Evolutionary conservation across 2,329 filamentous ascomycete species (phyloP).

Genomic region (Xylaria sp.): DNA sequence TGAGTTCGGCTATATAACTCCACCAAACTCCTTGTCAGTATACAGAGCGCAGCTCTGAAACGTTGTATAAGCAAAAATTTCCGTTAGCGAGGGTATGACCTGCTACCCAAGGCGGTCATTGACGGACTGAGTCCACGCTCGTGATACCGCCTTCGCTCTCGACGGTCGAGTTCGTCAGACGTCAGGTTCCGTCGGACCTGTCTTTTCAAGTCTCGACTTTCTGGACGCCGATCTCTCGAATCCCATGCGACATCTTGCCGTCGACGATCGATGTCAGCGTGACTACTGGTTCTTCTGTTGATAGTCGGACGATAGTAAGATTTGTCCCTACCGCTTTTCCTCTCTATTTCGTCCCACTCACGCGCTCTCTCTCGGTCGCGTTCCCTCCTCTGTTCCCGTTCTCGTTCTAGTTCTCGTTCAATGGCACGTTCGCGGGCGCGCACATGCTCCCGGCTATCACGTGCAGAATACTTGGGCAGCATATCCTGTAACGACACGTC

Average conservation of each 20-base stretch:
- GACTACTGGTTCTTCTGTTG: conserved; percentile 30
- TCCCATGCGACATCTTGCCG: conserved; percentile 27
- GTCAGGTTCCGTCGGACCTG: conserved; percentile 31
- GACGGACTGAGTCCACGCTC: conserved; percentile 21
- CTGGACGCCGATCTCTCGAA: conserved; percentile 23
- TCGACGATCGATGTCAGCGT: conserved; percentile 28
- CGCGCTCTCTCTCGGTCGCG: conserved; percentile 23
- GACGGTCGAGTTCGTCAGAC: conserved; percentile 28
- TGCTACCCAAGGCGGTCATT: conserved; percentile 26
- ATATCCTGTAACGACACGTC: conserved; percentile 28
- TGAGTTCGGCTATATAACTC: conserved; percentile 4
- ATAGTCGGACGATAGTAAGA: conserved; percentile 26
- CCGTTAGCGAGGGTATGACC: conserved; percentile 26
- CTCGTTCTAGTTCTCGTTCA: conserved; percentile 15
- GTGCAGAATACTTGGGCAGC: conserved; percentile 20
- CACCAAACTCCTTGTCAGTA: conserved; percentile 7
- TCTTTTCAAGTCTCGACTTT: conserved; percentile 30
- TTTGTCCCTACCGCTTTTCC: conserved; percentile 24
- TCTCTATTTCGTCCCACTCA: conserved; percentile 25
- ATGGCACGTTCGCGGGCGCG: conserved; percentile 22
- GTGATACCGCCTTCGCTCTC: conserved; percentile 27
- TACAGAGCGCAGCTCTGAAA: neutral
- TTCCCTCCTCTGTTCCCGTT: conserved; percentile 25
- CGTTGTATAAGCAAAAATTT: neutral
- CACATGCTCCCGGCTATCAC: conserved; percentile 28